These are phyloP conservation scores for Hanseniaspora sp. DNA, from an alignment of 1,139 yeast genomes.

Conservation along the genomic window DNA sequence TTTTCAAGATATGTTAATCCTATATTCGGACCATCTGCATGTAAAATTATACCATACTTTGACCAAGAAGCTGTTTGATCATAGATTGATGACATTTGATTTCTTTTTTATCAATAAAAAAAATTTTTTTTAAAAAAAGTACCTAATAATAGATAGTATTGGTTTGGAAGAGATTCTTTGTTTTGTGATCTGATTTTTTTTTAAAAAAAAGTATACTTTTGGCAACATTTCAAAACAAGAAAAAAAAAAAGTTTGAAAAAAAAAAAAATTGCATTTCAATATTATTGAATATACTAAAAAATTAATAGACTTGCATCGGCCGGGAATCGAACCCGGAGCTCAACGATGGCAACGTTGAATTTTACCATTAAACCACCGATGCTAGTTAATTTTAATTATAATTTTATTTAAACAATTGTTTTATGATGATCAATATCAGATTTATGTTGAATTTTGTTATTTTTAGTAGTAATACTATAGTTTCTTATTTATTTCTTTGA, in stretches of 20 bases:
- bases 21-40: conserved; percentile 27
- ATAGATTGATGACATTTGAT: background rate
- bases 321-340: conserved; percentile 14
- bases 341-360: conserved; percentile 13
- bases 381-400: background rate
- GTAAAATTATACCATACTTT: conserved; percentile 30
- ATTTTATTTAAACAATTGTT: background rate
- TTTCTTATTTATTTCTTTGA: too few species aligned
- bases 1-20: conserved; percentile 29
- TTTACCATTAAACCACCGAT: conserved; percentile 15
- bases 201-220: background rate
- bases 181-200: background rate
- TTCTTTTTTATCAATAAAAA: background rate
- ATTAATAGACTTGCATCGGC: conserved; percentile 4
- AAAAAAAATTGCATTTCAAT: background rate
- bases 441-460: too few species aligned
- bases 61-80: conserved; percentile 24
- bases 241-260: background rate
- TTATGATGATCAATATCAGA: too few species aligned
- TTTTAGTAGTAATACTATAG: too few species aligned
- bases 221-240: background rate
- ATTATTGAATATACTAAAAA: background rate
- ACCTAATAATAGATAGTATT: too few species aligned
- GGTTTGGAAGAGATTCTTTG: too few species aligned
- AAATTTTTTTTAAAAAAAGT: too few species aligned